Conservation (phyloP, 306 rosid species). For the Rosa rugosa region DNA sequence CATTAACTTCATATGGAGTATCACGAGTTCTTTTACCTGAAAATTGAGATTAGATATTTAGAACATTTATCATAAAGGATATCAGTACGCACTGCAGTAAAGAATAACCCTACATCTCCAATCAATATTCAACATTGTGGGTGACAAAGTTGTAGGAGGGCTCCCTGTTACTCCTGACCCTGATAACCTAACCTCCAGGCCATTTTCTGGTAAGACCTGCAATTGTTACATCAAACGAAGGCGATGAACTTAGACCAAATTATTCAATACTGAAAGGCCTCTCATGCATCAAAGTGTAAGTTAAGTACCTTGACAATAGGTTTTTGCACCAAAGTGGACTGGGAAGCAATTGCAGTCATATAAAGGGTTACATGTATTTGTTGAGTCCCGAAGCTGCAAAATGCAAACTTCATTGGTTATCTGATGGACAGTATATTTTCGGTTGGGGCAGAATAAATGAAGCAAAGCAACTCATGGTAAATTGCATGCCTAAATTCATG, state of each 20-base stretch:
- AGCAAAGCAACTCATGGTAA: conserved; percentile 20
- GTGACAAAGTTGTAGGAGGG: conserved; percentile 91
- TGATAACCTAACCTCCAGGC: conserved; percentile 60
- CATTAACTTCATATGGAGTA: conserved; percentile 66
- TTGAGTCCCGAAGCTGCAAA: conserved; percentile 65
- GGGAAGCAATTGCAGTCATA: conserved; percentile 85
- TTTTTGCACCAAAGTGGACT: conserved; percentile 71
- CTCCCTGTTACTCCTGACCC: conserved; percentile 78
- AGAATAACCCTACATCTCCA: conserved; percentile 82
- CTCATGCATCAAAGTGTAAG: conserved; percentile 22
- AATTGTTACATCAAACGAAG: conserved; percentile 27
- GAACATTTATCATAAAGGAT: conserved; percentile 13
- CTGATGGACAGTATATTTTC: background rate
- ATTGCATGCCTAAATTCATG: conserved; percentile 64
- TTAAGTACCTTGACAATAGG: conserved; percentile 62
- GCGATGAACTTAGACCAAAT: conserved; percentile 6
- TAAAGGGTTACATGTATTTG: conserved; percentile 66
- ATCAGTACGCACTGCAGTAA: conserved; percentile 25
- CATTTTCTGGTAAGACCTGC: conserved; percentile 71
- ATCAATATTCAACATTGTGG: conserved; percentile 66
- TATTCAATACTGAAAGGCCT: conserved; percentile 18
- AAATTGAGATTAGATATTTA: conserved; percentile 22
- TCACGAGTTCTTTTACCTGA: conserved; percentile 66
- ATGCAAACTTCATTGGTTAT: conserved; percentile 24
- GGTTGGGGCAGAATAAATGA: background rate